phyloP scores from a whole-genome alignment of 441 rosid genomes.

The Breynia disticha region DNA sequence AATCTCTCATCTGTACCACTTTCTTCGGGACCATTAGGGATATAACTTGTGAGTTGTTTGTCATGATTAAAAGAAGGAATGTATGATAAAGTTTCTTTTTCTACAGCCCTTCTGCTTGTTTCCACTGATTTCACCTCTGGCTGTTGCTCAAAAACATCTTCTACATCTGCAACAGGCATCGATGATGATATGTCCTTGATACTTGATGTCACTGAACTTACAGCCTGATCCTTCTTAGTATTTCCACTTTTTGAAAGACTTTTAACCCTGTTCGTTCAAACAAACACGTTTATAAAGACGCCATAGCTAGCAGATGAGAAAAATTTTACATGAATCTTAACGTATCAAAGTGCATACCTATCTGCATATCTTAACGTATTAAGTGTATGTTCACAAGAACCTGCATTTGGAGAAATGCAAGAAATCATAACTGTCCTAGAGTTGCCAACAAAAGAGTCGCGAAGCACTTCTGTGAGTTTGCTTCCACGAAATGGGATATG shows the following conservation, averaged over 20 bases:
- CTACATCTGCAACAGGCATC: constrained; percentile 31
- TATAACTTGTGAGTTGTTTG: constrained; percentile 37
- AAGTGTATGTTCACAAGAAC: constrained; percentile 96
- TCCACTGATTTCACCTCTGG: constrained; percentile 48
- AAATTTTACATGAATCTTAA: background rate
- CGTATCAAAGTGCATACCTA: constrained; percentile 41
- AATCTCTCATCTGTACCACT: constrained; percentile 51
- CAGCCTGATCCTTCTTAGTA: constrained; percentile 72
- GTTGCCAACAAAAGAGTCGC: constrained; percentile 95
- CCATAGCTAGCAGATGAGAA: background rate
- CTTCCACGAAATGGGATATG: constrained; percentile 99
- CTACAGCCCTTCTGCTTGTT: constrained; percentile 42
- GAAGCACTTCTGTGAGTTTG: constrained; percentile 90
- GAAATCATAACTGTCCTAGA: constrained; percentile 99
- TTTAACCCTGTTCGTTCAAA: constrained; percentile 56
- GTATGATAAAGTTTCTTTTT: constrained; percentile 43
- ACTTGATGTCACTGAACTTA: constrained; percentile 32
- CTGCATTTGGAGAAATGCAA: constrained; percentile 94
- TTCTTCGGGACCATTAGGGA: constrained; percentile 44
- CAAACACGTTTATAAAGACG: background rate
- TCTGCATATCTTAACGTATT: constrained; percentile 96
- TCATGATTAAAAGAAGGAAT: constrained; percentile 35
- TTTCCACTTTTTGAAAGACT: constrained; percentile 92
- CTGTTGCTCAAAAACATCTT: constrained; percentile 47
- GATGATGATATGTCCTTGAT: constrained; percentile 52